Percentiles rank a stretch among this genome's conserved stretches.
Evolutionary conservation across 805 yeast species (phyloP).

Genomic region (Vanderwaltozyma verrucispora): DNA sequence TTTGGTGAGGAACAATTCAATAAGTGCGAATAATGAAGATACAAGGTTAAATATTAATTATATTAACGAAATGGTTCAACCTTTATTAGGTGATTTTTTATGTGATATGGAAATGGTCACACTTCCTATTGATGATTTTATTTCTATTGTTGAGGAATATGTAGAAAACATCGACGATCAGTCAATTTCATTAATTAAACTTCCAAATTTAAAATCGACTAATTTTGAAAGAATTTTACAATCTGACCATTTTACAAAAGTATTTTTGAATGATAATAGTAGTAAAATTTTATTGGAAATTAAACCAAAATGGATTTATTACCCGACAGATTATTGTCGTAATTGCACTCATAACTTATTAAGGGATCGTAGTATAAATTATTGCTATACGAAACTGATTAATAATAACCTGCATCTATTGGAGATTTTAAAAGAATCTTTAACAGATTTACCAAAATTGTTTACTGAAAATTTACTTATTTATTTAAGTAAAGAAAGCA

Average conservation of each 20-base stretch:
- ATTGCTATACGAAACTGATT: conserved; percentile 16
- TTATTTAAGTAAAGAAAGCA: conserved; percentile 15
- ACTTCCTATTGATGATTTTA: conserved; percentile 1
- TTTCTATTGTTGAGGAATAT: conserved; percentile 2
- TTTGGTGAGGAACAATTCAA: conserved; percentile 14
- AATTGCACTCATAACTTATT: conserved; percentile 22
- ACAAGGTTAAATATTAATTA: conserved; percentile 12
- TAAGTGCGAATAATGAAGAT: conserved; percentile 16
- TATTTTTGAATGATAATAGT: conserved; percentile 5
- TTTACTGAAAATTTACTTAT: conserved; percentile 8
- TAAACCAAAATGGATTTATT: conserved; percentile 27
- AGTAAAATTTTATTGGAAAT: conserved; percentile 16
- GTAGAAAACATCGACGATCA: conserved; percentile 7
- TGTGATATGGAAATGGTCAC: conserved; percentile 9
- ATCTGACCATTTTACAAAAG: conserved; percentile 19
- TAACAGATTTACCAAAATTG: conserved; percentile 5
- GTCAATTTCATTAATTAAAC: conserved; percentile 7
- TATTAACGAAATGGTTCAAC: conserved; percentile 6
- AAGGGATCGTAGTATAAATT: conserved; percentile 14
- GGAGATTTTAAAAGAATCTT: conserved; percentile 3
- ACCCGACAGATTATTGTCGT: conserved; percentile 15
- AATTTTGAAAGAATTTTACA: conserved; percentile 1
- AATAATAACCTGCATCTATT: conserved; percentile 6
- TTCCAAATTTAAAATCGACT: conserved; percentile 13
- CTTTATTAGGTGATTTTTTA: conserved; percentile 8